Conservation (phyloP, 129 eudicot genomes). For the Ambrosia trifida region DNA sequence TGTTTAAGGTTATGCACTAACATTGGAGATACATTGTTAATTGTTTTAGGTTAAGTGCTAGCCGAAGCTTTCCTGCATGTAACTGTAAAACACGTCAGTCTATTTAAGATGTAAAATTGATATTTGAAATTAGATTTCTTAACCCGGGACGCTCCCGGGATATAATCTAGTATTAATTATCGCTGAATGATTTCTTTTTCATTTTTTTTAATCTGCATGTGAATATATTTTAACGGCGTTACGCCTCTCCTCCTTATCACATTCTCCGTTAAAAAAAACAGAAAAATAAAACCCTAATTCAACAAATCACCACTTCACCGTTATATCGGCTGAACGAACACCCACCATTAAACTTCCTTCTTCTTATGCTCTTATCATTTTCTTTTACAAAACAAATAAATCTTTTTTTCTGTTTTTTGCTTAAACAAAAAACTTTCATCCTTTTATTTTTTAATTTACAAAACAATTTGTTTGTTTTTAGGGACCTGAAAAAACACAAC, state of each 20-base stretch:
- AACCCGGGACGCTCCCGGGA: too few relatives aligned
- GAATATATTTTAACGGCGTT: neutral
- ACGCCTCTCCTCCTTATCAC: neutral
- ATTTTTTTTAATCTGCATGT: neutral
- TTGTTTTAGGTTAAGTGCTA: too few relatives aligned
- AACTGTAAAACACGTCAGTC: too few relatives aligned
- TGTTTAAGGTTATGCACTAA: too few relatives aligned
- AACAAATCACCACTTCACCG: conserved; percentile 19
- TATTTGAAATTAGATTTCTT: too few relatives aligned
- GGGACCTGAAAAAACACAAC: conserved; percentile 20
- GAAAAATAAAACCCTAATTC: conserved; percentile 28
- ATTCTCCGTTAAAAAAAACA: conserved; percentile 4
- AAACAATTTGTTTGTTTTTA: conserved; percentile 22
- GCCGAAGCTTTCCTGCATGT: too few relatives aligned
- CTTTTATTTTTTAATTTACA: neutral
- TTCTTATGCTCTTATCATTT: conserved; percentile 15
- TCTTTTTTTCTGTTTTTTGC: neutral
- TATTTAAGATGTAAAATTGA: too few relatives aligned
- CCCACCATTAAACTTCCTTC: conserved; percentile 10
- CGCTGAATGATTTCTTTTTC: too few relatives aligned
- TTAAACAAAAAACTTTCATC: neutral
- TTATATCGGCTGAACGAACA: conserved; percentile 18
- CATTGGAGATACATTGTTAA: too few relatives aligned
- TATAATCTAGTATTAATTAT: too few relatives aligned
- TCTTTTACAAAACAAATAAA: neutral